These are phyloP conservation scores for Lycium barbarum DNA, from an alignment of 257 asterid species.

Conservation along the genomic window DNA sequence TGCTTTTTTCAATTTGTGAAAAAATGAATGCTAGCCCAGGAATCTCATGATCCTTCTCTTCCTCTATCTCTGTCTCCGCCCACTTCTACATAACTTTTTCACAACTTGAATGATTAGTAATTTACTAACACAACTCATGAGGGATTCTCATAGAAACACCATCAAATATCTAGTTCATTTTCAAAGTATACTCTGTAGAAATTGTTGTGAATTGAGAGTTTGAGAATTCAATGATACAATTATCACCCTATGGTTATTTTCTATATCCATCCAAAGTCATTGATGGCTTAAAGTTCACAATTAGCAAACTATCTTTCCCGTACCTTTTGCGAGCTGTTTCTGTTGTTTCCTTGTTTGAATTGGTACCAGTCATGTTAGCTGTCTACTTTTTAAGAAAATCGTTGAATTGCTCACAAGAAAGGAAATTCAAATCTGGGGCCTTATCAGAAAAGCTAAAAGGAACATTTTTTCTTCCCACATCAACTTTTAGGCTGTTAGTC, in stretches of 20 bases:
- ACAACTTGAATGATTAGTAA: conserved; percentile 43
- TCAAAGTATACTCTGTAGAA: too few relatives aligned
- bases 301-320: not conserved
- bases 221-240: not conserved
- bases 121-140: conserved; percentile 35
- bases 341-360: conserved; percentile 14
- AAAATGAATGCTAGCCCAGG: conserved; percentile 30
- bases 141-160: not conserved
- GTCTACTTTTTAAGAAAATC: conserved; percentile 1
- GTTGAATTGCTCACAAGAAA: conserved; percentile 27
- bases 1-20: conserved; percentile 16
- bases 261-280: not conserved
- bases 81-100: conserved; percentile 42
- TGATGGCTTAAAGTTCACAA: not conserved
- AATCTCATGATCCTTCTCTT: conserved; percentile 42
- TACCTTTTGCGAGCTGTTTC: conserved; percentile 16
- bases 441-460: conserved; percentile 20
- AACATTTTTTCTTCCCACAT: not conserved
- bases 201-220: too few relatives aligned
- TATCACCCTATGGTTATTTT: not conserved
- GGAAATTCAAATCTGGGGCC: not conserved
- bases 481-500: conserved; percentile 24
- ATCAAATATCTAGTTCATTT: not conserved
- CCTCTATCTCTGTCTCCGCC: conserved; percentile 32
- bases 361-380: conserved; percentile 24